A percentile compares a stretch with the other conserved stretches of the same genome.
These are phyloP conservation scores for Fusarium austroafricanum DNA, from an alignment of 2,329 filamentous ascomycete species.

Conservation along the genomic window DNA sequence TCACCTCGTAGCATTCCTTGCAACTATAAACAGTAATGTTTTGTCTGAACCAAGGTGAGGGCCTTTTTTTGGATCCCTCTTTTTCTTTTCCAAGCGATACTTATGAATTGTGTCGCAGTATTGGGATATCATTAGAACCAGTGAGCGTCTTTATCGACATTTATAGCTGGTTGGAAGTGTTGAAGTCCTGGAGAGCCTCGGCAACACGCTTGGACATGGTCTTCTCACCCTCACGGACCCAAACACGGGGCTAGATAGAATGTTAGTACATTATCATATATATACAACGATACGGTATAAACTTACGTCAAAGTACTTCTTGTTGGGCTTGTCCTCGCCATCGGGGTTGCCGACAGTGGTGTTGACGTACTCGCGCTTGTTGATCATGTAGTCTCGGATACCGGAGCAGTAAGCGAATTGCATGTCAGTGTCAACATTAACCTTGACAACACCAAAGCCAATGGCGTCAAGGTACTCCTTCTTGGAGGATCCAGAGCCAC, in stretches of 20 bases:
- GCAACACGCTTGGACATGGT: constrained; percentile 87
- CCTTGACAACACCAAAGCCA: constrained; percentile 95
- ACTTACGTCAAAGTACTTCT: constrained; percentile 83
- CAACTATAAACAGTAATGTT: constrained; percentile 33
- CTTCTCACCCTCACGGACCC: constrained; percentile 98
- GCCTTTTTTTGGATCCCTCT: constrained; percentile 12
- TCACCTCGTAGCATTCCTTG: constrained; percentile 34
- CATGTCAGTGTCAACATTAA: constrained; percentile 98
- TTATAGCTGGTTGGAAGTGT: constrained; percentile 59
- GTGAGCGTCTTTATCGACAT: constrained; percentile 13
- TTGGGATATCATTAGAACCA: constrained; percentile 34
- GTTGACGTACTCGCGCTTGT: constrained; percentile 94
- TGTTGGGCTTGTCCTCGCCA: constrained; percentile 97
- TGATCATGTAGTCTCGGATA: constrained; percentile 93
- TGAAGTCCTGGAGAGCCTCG: constrained; percentile 91
- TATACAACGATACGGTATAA: neutral
- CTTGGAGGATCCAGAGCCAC: constrained; percentile 91
- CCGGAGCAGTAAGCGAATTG: constrained; percentile 94
- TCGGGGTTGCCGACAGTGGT: constrained; percentile 94
- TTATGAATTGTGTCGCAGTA: constrained; percentile 29
- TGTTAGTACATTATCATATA: constrained; percentile 6
- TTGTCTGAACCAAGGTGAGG: constrained; percentile 23
- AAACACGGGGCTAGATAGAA: constrained; percentile 79
- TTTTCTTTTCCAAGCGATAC: constrained; percentile 32
- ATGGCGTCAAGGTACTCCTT: constrained; percentile 92